Evolutionary conservation across 2,329 filamentous ascomycete species (phyloP).

Genomic region (Fusarium papillatum): DNA sequence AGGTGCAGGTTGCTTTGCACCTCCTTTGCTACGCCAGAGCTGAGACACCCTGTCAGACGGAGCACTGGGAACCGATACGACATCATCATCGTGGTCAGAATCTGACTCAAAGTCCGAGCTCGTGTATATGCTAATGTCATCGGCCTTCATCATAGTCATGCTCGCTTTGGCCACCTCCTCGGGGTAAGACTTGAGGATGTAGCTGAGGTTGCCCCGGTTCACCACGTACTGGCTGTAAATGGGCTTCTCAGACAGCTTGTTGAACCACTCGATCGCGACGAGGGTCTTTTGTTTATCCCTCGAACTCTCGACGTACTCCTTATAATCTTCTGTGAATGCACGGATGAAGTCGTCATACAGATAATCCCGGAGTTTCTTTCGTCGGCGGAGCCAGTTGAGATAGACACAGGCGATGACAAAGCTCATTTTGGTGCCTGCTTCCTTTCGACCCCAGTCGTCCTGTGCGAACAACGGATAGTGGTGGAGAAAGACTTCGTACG

Average conservation of each 20-base stretch:
- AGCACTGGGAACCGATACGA: background rate
- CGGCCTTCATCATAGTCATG: conserved; percentile 22
- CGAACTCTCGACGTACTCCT: conserved; percentile 53
- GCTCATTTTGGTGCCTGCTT: conserved; percentile 49
- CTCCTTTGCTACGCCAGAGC: background rate
- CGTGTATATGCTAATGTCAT: conserved; percentile 32
- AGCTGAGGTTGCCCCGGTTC: conserved; percentile 50
- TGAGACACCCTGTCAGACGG: background rate
- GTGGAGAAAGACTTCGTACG: conserved; percentile 54
- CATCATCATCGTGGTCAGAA: background rate
- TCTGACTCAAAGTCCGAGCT: conserved; percentile 24
- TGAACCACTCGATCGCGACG: conserved; percentile 59
- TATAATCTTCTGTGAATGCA: conserved; percentile 57
- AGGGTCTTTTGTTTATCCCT: conserved; percentile 46
- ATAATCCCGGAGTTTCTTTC: conserved; percentile 53
- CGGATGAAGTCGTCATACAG: conserved; percentile 68
- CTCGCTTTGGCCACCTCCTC: conserved; percentile 45
- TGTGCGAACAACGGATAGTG: conserved; percentile 61
- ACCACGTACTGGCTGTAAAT: conserved; percentile 50
- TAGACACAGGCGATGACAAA: conserved; percentile 62
- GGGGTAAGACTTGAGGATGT: conserved; percentile 51
- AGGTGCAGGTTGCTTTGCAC: background rate
- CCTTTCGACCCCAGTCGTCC: conserved; percentile 44
- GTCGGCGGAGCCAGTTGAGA: conserved; percentile 54
- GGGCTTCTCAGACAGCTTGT: conserved; percentile 35